Conservation (phyloP, 1,139 yeast species). For the Yamadazyma dushanensis region DNA sequence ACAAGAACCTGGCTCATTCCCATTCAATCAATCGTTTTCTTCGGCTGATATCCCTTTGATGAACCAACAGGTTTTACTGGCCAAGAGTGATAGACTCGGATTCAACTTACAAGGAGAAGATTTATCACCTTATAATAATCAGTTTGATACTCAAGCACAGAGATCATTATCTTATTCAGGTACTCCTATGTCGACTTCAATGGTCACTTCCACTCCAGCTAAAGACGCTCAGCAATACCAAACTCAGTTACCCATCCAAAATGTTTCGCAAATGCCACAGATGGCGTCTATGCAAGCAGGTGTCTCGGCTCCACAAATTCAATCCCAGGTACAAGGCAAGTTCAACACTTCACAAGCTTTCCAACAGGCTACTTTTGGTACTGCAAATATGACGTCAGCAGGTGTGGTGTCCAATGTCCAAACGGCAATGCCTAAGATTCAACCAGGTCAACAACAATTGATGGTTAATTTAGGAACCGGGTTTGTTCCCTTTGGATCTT, state of each 20-base stretch:
- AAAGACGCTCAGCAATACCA: slow-evolving; percentile 5
- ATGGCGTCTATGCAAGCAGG: neutral
- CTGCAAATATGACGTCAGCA: neutral
- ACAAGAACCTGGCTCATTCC: neutral
- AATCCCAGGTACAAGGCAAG: slow-evolving; percentile 1
- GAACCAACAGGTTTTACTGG: slow-evolving; percentile 1
- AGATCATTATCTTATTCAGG: slow-evolving; percentile 9
- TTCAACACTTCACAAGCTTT: slow-evolving; percentile 1
- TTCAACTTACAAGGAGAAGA: neutral
- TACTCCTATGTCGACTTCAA: slow-evolving; percentile 10
- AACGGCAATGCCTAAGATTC: neutral
- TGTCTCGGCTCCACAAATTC: slow-evolving; percentile 3
- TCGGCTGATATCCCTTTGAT: slow-evolving; percentile 12
- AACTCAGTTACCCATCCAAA: too few relatives aligned
- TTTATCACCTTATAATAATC: slow-evolving; percentile 15
- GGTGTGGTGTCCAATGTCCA: neutral
- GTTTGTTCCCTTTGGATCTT: slow-evolving; percentile 20
- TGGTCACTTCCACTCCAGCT: slow-evolving; percentile 20
- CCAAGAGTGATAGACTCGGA: neutral
- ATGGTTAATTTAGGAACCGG: slow-evolving; percentile 24
- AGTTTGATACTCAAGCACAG: slow-evolving; percentile 7
- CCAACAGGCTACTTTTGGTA: neutral
- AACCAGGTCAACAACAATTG: slow-evolving; percentile 16
- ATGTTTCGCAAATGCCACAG: slow-evolving; percentile 1
- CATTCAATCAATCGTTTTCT: slow-evolving; percentile 14